Evolutionary conservation across 2,329 filamentous ascomycete species (phyloP).

Genomic region (Verticillium albo-atrum): DNA sequence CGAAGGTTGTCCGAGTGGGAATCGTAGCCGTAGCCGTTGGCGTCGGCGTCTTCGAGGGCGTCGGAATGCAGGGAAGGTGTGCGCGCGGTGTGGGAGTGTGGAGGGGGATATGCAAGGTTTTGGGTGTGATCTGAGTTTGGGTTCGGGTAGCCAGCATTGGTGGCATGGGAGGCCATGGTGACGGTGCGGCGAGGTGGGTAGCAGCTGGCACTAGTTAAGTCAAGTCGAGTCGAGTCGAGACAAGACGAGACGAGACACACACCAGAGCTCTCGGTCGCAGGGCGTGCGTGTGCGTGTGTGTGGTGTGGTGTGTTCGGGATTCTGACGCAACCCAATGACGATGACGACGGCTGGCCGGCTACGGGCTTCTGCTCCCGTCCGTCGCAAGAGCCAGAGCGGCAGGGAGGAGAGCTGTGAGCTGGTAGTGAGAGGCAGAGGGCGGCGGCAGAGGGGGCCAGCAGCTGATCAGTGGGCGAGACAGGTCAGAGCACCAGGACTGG

Average conservation of each 20-base stretch:
- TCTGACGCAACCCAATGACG: slow-evolving; percentile 1
- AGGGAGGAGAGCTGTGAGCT: background rate
- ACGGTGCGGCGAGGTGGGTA: background rate
- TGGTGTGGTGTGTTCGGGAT: background rate
- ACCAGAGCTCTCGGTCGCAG: background rate
- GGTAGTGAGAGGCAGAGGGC: background rate
- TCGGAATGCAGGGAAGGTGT: background rate
- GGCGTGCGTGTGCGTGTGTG: no score
- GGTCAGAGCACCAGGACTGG: background rate
- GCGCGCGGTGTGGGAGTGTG: background rate
- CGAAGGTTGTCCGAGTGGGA: slow-evolving; percentile 6
- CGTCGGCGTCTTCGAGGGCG: slow-evolving; percentile 1
- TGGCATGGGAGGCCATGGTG: background rate
- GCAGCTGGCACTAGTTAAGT: background rate
- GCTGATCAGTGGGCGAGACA: background rate
- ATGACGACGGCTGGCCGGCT: background rate
- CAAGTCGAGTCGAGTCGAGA: background rate
- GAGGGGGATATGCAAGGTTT: slow-evolving; percentile 4
- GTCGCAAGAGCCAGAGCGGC: background rate
- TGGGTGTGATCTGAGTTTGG: slow-evolving; percentile 7
- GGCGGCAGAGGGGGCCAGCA: background rate
- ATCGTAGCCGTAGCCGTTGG: background rate
- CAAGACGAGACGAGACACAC: background rate
- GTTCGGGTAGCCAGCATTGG: slow-evolving; percentile 6
- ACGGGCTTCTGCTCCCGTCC: background rate